Base-by-base conservation (phyloP, 2,329 filamentous ascomycete genomes). In the Plectosphaerella sp. region DNA sequence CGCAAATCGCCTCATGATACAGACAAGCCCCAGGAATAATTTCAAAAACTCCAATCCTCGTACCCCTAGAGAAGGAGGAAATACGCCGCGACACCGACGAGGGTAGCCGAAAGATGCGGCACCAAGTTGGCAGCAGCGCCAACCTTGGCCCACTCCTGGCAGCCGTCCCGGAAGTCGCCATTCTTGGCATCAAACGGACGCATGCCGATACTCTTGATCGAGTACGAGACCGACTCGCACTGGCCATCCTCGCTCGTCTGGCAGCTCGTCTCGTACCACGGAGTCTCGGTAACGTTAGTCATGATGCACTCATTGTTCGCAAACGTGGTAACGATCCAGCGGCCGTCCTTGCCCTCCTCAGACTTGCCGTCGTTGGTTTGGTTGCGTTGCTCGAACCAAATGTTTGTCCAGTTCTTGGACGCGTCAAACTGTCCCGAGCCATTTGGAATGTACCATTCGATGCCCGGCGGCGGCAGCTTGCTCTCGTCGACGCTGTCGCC, bases 261-360 rank as follows among this genome's bases (percentile, higher is more conserved):
- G 47, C 53, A 54, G 43, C 53, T 54, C 20, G 50, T 47, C 28
- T 52, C 37, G 37, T 28, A 52, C 50, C 50, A 52, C 4, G 53
- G 52, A 42, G 35, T 25, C 11, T n/a, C 47, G 20, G 11, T 42
- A 10, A 43, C 46, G 15, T 33, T 37, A 4, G 49, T 18, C 15
- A 54, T 52, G 18, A 43, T 3, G 46, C 58, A 59, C 37, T 55
- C 37, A 7, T 45, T 24, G 24, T 57, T 52, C 10, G 55, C 52
- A 11, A 52, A 60, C 28, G 54, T 49, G 24, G 53, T 54, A 10
- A 58, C 50, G 1, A 55, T 51, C 58, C 57, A 59, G 3, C 49
- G 33, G 11, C 49, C 47, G 2, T 46, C 52, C 36, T 59, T 42
- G 3, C 57, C 58, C 7, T 42, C 45, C 20, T 55, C 48, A 10